Percentiles rank a stretch among this genome's conserved stretches.
Evolutionary conservation across 129 eudicot species (phyloP).

Genomic region (Rutidosis leptorrhynchoides): DNA sequence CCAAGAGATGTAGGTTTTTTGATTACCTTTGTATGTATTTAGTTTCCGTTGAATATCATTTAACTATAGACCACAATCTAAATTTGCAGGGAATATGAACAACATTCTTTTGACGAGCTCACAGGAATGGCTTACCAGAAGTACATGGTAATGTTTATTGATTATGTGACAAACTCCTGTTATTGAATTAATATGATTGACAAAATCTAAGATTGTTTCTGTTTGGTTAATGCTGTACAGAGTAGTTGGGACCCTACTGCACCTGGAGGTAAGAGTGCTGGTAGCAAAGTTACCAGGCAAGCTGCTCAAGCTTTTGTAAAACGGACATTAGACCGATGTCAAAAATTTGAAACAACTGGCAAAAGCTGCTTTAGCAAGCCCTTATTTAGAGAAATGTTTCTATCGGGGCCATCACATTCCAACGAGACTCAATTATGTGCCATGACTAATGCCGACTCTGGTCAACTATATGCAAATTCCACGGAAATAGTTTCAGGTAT

Average conservation of each 20-base stretch:
- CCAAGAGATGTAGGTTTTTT: conserved; percentile 59
- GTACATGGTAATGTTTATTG: conserved; percentile 56
- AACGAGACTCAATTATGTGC: conserved; percentile 40
- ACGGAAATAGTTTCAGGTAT: conserved; percentile 62
- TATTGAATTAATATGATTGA: not conserved
- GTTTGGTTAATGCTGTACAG: conserved; percentile 32
- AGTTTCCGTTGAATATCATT: not conserved
- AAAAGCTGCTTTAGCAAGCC: conserved; percentile 70
- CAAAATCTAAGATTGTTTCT: not conserved
- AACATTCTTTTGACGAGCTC: conserved; percentile 58
- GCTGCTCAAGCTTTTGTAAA: conserved; percentile 68
- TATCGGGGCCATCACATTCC: conserved; percentile 40
- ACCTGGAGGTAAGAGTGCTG: conserved; percentile 49
- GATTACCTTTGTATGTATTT: not conserved
- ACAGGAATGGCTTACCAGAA: conserved; percentile 68
- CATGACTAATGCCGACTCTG: conserved; percentile 39
- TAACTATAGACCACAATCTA: conserved; percentile 19
- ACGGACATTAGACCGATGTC: conserved; percentile 59
- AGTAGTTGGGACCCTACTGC: conserved; percentile 69
- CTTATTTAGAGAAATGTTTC: conserved; percentile 48
- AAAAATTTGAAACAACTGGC: conserved; percentile 57
- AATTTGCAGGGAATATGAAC: conserved; percentile 58
- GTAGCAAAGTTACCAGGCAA: conserved; percentile 74
- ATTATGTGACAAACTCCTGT: not conserved
- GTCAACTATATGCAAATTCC: conserved; percentile 40